Conservation (phyloP, 805 yeast genomes). For the Lachancea lanzarotensis region DNA sequence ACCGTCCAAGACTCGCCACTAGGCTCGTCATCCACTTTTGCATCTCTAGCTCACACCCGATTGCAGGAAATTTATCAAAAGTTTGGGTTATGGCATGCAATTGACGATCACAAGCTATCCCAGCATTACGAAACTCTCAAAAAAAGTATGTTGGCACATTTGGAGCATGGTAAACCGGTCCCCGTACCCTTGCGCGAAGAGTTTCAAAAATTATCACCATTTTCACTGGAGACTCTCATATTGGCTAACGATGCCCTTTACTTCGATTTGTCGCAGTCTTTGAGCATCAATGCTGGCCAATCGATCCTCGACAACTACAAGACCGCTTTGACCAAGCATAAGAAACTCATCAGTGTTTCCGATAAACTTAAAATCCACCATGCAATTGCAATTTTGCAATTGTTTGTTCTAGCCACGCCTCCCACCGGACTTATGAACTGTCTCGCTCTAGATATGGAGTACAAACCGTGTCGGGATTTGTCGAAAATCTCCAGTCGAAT, state of each 20-base stretch:
- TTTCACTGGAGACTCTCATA: constrained; percentile 32
- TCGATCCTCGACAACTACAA: constrained; percentile 20
- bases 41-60: constrained; percentile 44
- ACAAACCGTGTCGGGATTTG: constrained; percentile 46
- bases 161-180: constrained; percentile 8
- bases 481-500: constrained; percentile 50
- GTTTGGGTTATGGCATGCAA: constrained; percentile 43
- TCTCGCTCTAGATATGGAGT: constrained; percentile 71
- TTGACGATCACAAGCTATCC: constrained; percentile 17
- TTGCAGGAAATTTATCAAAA: constrained; percentile 44
- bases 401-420: constrained; percentile 48
- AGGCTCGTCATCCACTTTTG: constrained; percentile 13
- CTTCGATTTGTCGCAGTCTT: constrained; percentile 19
- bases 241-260: constrained; percentile 17
- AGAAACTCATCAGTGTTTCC: constrained; percentile 20
- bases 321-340: constrained; percentile 24
- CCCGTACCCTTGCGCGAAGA: neutral
- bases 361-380: constrained; percentile 27
- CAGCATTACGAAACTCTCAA: neutral
- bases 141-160: constrained; percentile 1
- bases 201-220: constrained; percentile 29
- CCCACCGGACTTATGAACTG: constrained; percentile 58
- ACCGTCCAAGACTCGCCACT: constrained; percentile 36
- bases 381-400: constrained; percentile 35
- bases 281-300: constrained; percentile 23